Evolutionary conservation across 1,139 yeast genomes (phyloP).

Genomic region (Casaregolazyma lundiana): DNA sequence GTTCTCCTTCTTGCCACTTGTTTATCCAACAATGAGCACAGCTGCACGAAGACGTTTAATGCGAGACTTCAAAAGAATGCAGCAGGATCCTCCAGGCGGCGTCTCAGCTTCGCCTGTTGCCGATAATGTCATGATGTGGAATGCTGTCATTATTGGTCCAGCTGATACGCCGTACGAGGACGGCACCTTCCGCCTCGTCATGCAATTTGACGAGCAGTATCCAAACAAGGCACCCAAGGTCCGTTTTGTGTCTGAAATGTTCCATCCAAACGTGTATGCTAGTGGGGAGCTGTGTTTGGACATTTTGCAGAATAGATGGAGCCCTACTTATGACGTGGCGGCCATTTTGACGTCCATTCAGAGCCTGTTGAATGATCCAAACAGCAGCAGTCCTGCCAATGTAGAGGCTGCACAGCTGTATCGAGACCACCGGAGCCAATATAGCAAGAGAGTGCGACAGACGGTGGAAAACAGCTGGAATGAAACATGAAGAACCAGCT

Average conservation of each 20-base stretch:
- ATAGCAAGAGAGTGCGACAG: conserved; percentile 84
- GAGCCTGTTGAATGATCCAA: conserved; percentile 88
- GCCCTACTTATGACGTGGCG: conserved; percentile 98
- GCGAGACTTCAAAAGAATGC: conserved; percentile 99
- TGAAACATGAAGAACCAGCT: conserved; percentile 18
- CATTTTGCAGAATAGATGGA: conserved; percentile 95
- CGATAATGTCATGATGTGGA: conserved; percentile 96
- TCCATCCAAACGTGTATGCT: conserved; percentile 96
- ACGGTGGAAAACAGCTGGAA: conserved; percentile 66
- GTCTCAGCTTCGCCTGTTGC: conserved; percentile 96
- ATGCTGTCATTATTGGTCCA: conserved; percentile 97
- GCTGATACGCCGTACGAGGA: conserved; percentile 97
- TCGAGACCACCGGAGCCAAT: conserved; percentile 91
- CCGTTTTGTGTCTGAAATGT: conserved; percentile 88
- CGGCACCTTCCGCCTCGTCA: conserved; percentile 83
- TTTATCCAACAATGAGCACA: conserved; percentile 66
- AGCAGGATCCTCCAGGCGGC: conserved; percentile 97
- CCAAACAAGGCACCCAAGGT: conserved; percentile 97
- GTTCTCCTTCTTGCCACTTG: background rate
- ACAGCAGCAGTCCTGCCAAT: conserved; percentile 94
- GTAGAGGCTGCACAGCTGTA: conserved; percentile 96
- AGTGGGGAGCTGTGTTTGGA: conserved; percentile 94
- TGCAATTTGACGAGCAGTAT: conserved; percentile 94
- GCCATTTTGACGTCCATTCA: conserved; percentile 82
- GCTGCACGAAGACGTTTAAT: conserved; percentile 97